Evolutionary conservation across 2,329 filamentous ascomycete species (phyloP), one percentile per base, ranked within the genome.

Genomic region (Fusarium multiceps): DNA sequence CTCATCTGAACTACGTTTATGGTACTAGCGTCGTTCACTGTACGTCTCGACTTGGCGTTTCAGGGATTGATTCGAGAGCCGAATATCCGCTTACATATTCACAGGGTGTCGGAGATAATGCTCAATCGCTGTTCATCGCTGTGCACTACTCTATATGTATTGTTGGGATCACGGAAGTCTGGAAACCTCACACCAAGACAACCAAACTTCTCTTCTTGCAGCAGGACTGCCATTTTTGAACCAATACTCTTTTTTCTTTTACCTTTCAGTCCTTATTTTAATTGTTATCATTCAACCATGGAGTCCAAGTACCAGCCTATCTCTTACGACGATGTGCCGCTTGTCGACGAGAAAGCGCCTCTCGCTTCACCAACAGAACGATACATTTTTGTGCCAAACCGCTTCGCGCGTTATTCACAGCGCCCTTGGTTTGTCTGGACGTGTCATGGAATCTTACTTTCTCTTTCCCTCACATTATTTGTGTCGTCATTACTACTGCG

Each of bases 21-120:
- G 12, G n/a, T 23, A 2, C 40, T 66, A 45, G 43, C 48, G 41
- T 28, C 45, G n/a, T 48, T 64, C 63, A 20, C 49, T 25, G 20
- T 20, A n/a, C 32, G 63, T 66, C 48, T 66, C 56, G 63, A 16
- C 63, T 66, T 66, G 63, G 63, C 48, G 63, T 61, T 66, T 66
- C 37, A 51, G 46, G 40, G 32, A 28, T 34, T 9, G 25, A 59
- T 25, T 30, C 28, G 27, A 6, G 32, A 46, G 51, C 45, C 43
- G 54, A 61, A 45, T 62, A 61, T 21, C 59, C 59, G 59, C 45
- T 45, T 34, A 30, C 45, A 41, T 25, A 53, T 20, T 16, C 32
- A 27, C 2, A 20, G 48, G 7, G 4, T 14, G 20, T 43, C 13
- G 14, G 41, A 11, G 16, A 23, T 8, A 28, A 14, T n/a, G 13